These are phyloP conservation scores for Debaryomyces prosopidis DNA, from an alignment of 805 yeast genomes.

Conservation along the genomic window DNA sequence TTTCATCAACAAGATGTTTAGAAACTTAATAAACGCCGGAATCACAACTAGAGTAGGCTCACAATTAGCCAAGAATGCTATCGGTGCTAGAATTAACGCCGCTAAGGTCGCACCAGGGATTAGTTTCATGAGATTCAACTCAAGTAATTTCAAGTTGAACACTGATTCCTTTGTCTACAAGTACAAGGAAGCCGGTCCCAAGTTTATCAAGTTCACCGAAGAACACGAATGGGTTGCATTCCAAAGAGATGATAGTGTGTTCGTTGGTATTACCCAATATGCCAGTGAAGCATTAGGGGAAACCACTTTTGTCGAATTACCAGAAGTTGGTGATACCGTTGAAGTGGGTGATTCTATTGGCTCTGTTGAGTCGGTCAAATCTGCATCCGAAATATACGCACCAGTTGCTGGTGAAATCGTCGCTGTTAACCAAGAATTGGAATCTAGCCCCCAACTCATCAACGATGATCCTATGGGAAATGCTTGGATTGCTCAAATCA, in stretches of 20 bases:
- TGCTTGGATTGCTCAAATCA: conserved; percentile 88
- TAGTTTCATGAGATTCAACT: conserved; percentile 20
- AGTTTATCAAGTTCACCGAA: conserved; percentile 64
- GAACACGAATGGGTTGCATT: conserved; percentile 96
- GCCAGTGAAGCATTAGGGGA: conserved; percentile 98
- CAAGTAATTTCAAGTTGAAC: conserved; percentile 35
- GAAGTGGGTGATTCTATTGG: conserved; percentile 83
- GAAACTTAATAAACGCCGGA: neutral
- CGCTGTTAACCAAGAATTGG: conserved; percentile 69
- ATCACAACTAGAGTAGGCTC: neutral
- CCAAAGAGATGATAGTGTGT: conserved; percentile 79
- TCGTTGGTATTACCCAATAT: conserved; percentile 88
- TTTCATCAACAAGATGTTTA: conserved; percentile 1
- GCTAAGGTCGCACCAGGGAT: neutral
- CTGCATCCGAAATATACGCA: conserved; percentile 88
- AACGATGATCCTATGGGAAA: conserved; percentile 90
- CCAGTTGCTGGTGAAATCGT: conserved; percentile 79
- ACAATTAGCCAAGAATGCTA: conserved; percentile 1
- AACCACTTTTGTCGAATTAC: conserved; percentile 90
- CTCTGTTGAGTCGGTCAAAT: conserved; percentile 91
- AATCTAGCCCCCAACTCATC: conserved; percentile 71
- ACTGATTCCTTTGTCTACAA: conserved; percentile 39
- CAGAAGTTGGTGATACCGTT: conserved; percentile 64
- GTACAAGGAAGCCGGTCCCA: conserved; percentile 44
- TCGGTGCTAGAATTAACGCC: conserved; percentile 1